Conservation (phyloP, 371 early-diverging fungal genomes). For the Mucor plumbeus region DNA sequence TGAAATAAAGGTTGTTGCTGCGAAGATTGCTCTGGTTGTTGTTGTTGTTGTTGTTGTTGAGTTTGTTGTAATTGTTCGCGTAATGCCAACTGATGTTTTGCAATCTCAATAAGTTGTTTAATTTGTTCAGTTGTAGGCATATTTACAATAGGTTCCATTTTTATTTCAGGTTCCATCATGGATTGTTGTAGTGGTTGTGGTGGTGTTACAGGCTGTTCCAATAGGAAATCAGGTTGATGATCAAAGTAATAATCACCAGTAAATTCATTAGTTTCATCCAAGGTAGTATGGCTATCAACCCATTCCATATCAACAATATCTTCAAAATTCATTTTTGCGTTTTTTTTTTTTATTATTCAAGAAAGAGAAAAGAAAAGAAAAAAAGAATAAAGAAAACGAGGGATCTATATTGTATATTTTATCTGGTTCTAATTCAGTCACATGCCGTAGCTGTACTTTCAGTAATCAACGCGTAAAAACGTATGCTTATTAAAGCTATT, state of each 20-base stretch:
- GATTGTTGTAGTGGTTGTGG: neutral
- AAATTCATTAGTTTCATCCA: conserved; percentile 16
- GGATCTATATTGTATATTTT: neutral
- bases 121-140: conserved; percentile 52
- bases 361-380: conserved; percentile 8
- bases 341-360: conserved; percentile 30
- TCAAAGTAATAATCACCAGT: conserved; percentile 19
- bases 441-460: neutral
- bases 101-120: conserved; percentile 49
- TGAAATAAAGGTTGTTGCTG: conserved; percentile 11
- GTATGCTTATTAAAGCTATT: neutral
- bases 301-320: conserved; percentile 49
- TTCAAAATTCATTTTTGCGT: conserved; percentile 50
- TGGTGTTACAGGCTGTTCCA: conserved; percentile 25
- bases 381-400: conserved; percentile 14
- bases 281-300: conserved; percentile 36
- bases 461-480: neutral
- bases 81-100: conserved; percentile 44
- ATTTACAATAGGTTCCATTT: conserved; percentile 9
- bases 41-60: conserved; percentile 13
- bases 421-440: neutral
- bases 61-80: conserved; percentile 30
- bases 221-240: conserved; percentile 21
- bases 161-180: conserved; percentile 10
- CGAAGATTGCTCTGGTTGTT: neutral